Evolutionary conservation across 1,139 yeast genomes (phyloP).

Genomic region (Hyphopichia pseudoburtonii): DNA sequence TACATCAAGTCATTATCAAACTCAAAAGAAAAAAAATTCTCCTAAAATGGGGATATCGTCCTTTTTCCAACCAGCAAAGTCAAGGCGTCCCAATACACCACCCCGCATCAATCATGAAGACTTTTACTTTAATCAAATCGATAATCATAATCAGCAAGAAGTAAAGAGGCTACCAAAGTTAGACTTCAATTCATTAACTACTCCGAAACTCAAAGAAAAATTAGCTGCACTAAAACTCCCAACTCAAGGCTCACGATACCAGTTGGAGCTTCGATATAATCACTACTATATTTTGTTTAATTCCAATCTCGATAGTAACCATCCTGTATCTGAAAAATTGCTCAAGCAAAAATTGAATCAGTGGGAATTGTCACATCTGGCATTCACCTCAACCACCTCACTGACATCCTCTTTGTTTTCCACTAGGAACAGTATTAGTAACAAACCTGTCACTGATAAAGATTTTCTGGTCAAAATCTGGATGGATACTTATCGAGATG

Average conservation of each 20-base stretch:
- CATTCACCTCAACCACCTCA: constrained; percentile 25
- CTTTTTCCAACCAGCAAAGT: constrained; percentile 27
- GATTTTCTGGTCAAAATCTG: constrained; percentile 48
- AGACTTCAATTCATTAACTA: constrained; percentile 60
- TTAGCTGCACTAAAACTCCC: constrained; percentile 57
- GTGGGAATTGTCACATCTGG: constrained; percentile 65
- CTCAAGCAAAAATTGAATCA: constrained; percentile 56
- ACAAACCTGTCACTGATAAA: constrained; percentile 35
- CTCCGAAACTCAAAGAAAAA: constrained; percentile 62
- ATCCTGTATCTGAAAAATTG: constrained; percentile 58
- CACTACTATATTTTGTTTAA: constrained; percentile 82
- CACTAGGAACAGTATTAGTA: constrained; percentile 22
- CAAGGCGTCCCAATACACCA: background rate
- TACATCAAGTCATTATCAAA: constrained; percentile 1
- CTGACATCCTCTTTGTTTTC: constrained; percentile 24
- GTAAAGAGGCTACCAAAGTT: constrained; percentile 52
- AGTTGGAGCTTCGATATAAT: constrained; percentile 68
- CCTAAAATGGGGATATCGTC: constrained; percentile 27
- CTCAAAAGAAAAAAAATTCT: constrained; percentile 10
- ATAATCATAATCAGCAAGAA: constrained; percentile 24
- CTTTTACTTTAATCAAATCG: constrained; percentile 32
- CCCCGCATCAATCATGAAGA: constrained; percentile 21
- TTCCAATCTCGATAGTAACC: constrained; percentile 76
- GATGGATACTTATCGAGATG: constrained; percentile 48
- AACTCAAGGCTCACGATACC: constrained; percentile 59